Conservation (phyloP, 2,329 filamentous ascomycete species). For the Colletotrichum noveboracense region DNA sequence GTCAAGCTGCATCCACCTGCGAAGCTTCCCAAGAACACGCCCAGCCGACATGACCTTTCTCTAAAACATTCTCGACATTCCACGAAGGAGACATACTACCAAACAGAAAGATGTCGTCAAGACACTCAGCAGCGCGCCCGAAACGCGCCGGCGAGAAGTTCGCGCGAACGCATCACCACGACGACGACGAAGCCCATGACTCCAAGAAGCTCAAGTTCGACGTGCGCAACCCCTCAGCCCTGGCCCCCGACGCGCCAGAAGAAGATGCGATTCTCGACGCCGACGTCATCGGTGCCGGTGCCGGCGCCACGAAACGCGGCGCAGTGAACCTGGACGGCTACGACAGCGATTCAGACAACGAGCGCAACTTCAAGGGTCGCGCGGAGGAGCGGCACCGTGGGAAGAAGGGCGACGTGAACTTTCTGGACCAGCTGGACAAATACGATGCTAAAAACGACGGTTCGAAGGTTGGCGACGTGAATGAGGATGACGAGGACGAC, state of each 20-base stretch:
- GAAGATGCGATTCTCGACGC: conserved; percentile 82
- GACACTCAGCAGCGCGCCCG: conserved; percentile 72
- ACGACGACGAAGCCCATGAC: conserved; percentile 50
- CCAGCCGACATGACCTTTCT: background rate
- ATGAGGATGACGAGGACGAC: conserved; percentile 52
- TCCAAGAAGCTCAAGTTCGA: conserved; percentile 91
- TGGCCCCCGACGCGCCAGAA: conserved; percentile 81
- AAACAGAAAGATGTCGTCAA: conserved; percentile 54
- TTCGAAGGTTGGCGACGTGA: conserved; percentile 33
- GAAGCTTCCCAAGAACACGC: conserved; percentile 4
- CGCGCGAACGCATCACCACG: conserved; percentile 73
- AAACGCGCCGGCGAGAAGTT: conserved; percentile 86
- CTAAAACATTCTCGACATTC: background rate
- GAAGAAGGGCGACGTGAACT: conserved; percentile 50
- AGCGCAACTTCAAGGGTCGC: conserved; percentile 77
- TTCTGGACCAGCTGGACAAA: conserved; percentile 59
- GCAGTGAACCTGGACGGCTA: conserved; percentile 97
- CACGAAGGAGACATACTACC: background rate
- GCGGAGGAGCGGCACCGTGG: conserved; percentile 62
- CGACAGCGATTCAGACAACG: conserved; percentile 91
- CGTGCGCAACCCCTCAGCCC: conserved; percentile 88
- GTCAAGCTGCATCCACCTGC: conserved; percentile 5
- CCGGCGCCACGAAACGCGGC: conserved; percentile 81
- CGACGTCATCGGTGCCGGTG: conserved; percentile 86
- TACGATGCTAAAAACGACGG: conserved; percentile 52